Evolutionary conservation across 768 basidiomycete species (phyloP), one percentile per base, ranked within the genome.

Genomic region (Scleroderma bovista): DNA sequence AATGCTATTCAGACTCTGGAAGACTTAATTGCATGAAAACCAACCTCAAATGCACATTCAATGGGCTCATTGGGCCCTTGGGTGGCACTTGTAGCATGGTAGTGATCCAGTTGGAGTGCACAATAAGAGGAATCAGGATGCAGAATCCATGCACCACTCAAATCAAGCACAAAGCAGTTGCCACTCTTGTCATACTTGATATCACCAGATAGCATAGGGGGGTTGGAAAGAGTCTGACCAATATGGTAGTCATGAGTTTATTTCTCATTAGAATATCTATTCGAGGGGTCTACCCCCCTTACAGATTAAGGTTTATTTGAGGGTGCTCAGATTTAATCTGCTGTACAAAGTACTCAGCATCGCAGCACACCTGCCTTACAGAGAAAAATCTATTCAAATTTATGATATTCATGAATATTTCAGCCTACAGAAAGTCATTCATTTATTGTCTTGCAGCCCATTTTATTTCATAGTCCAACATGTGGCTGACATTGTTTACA

Each of bases 231-330:
- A n/a, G n/a, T n/a, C n/a, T n/a, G 44, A 13, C 29, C 19, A 32
- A 45, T 32, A 32, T 20, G 44, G 44, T 20, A 33, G 17, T 17
- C 19, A 17, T 32, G 29, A 9, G 4, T 45, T 45, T 45, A 32
- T 32, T 29, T 9, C 26, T 29, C 26, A 29, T 29, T 29, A 9
- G 4, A 34, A 45, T 33, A 17, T 45, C 44, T 45, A 45, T 45
- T 32, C 29, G 19, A 45, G 44, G 44, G 44, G 44, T 24, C 31
- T 29, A 1, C 26, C 11, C 29, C 44, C 44, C 44, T 29, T 24
- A 45, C n/a, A 45, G 44, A 45, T 45, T 45, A 45, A 45, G 44
- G 44, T 45, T 45, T 45, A 45, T 45, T 45, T 29, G 29, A 45
- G 44, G 44, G 44, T 45, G 20, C n/a, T 33, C 32, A 16, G 17